Base-by-base conservation (phyloP, 2,329 filamentous ascomycete species). In the Aspergillus pseudoviridinutans region DNA sequence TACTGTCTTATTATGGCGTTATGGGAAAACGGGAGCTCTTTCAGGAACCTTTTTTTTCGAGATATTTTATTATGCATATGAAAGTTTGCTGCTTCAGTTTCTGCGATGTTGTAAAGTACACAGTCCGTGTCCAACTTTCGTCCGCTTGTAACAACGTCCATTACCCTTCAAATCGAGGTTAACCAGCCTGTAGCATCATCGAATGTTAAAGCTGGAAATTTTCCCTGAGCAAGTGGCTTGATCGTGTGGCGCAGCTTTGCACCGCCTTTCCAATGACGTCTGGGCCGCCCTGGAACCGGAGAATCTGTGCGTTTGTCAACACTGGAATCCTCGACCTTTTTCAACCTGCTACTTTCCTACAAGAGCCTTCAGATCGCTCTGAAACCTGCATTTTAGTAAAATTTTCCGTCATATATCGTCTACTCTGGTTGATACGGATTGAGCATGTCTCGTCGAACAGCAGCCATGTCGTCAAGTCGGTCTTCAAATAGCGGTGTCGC, bases 1-100 rank as follows among this genome's bases (percentile, higher is more conserved):
- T 71, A 67, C 67, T 74, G 69, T 74, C 69, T 75, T 69, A 66
- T 74, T 75, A 69, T 61, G 74, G 74, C 74, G 74, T 77, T 76
- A 66, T 70, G 72, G 73, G 71, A 72, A 74, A 70, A 66, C 61
- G 70, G 73, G 71, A 71, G 67, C 69, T 74, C 64, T 68, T 71
- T 63, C 67, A 71, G 68, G 70, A 71, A 71, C 61, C 67, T 68
- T 66, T 71, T 7, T 67, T 66, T 65, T 70, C 66, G 66, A 57
- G 58, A 63, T 65, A 64, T 67, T 67, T 69, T 64, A 47, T 70
- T 74, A 70, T 71, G 68, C 68, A 69, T 71, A 66, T 66, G 66
- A 66, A 67, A 71, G 66, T 67, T 61, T 65, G 59, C 64, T 68
- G 64, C 62, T 67, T 66, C 58, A 64, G 46, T 61, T 59, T 64